Percentiles rank a stretch among this genome's conserved stretches.
Conservation (phyloP, 768 basidiomycete species). For the Rhizopogon rudus region DNA sequence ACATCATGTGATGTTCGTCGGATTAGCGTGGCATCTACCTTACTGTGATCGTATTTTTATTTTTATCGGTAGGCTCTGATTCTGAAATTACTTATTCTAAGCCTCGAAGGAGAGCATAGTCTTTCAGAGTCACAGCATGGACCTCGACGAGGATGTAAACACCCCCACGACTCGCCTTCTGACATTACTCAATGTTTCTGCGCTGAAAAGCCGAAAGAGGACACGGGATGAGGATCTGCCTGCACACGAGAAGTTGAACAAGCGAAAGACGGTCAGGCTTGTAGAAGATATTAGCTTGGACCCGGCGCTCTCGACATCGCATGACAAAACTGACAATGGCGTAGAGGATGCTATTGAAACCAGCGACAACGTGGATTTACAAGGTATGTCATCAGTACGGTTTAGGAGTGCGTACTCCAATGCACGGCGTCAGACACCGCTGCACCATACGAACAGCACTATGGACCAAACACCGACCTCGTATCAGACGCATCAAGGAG, state of each 20-base stretch:
- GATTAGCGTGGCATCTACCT: too few species aligned
- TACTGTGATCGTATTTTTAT: too few species aligned
- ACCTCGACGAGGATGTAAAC: conserved; percentile 29
- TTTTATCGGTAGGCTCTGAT: too few species aligned
- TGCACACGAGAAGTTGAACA: conserved; percentile 63
- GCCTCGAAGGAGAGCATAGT: too few species aligned
- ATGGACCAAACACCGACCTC: conserved; percentile 53
- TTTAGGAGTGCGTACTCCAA: not conserved
- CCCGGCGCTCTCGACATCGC: conserved; percentile 2
- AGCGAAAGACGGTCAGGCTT: conserved; percentile 43
- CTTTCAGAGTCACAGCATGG: too few species aligned
- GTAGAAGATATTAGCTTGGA: conserved; percentile 15
- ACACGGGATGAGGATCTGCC: conserved; percentile 35
- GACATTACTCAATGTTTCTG: conserved; percentile 87
- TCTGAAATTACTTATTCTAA: too few species aligned
- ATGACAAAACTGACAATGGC: not conserved
- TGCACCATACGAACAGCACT: conserved; percentile 70
- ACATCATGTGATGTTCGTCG: too few species aligned
- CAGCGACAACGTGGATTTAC: conserved; percentile 25
- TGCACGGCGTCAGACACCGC: conserved; percentile 6
- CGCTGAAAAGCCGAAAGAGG: conserved; percentile 62
- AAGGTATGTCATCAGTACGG: conserved; percentile 7
- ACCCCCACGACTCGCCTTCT: conserved; percentile 73
- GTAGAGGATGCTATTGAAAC: conserved; percentile 19
- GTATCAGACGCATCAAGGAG: conserved; percentile 46